Conservation (phyloP, 768 basidiomycete genomes). For the Suillus decipiens region DNA sequence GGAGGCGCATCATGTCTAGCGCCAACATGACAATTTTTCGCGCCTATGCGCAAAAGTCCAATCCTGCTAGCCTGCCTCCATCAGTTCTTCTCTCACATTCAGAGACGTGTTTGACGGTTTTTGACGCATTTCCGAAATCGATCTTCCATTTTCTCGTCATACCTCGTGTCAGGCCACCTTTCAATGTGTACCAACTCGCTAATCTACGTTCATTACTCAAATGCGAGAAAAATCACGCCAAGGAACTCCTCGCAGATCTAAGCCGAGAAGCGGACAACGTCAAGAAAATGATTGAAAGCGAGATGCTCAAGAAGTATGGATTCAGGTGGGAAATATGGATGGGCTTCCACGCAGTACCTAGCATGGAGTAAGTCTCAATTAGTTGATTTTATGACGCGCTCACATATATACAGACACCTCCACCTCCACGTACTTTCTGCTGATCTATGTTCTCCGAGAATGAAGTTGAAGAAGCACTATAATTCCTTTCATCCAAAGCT, state of each 20-base stretch:
- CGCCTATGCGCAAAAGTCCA: slow-evolving; percentile 53
- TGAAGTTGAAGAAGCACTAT: slow-evolving; percentile 91
- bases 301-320: slow-evolving; percentile 76
- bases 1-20: slow-evolving; percentile 1
- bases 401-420: slow-evolving; percentile 55
- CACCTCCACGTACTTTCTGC: slow-evolving; percentile 86
- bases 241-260: slow-evolving; percentile 52
- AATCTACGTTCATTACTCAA: slow-evolving; percentile 59
- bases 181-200: slow-evolving; percentile 42
- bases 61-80: slow-evolving; percentile 55
- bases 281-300: slow-evolving; percentile 65
- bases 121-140: slow-evolving; percentile 79
- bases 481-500: slow-evolving; percentile 86
- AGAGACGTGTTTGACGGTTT: slow-evolving; percentile 59
- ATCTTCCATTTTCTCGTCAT: slow-evolving; percentile 87
- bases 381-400: not conserved
- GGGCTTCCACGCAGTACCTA: slow-evolving; percentile 86
- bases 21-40: slow-evolving; percentile 57
- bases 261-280: slow-evolving; percentile 56
- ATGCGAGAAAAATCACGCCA: slow-evolving; percentile 54
- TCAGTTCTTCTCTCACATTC: slow-evolving; percentile 62
- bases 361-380: slow-evolving; percentile 69
- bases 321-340: slow-evolving; percentile 77
- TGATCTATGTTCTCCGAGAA: slow-evolving; percentile 64
- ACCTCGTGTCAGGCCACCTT: slow-evolving; percentile 50